Evolutionary conservation across 169 alveolate species (phyloP).

Genomic region (Cryptosporidium bovis): DNA sequence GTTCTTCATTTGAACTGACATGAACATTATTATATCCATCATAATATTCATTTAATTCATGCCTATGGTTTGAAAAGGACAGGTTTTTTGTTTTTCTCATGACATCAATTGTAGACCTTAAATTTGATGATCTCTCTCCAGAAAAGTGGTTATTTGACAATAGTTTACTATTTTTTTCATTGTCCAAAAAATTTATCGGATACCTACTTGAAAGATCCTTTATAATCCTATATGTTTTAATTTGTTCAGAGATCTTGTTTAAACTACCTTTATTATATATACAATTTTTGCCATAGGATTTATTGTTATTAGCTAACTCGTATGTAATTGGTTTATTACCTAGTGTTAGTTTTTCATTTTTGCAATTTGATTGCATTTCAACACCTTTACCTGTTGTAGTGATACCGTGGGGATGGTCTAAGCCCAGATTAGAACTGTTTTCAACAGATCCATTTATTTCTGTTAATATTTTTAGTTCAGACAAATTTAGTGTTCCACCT

Average conservation of each 20-base stretch:
- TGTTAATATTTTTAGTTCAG: slow-evolving; percentile 33
- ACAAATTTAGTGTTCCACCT: slow-evolving; percentile 50
- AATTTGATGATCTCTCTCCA: slow-evolving; percentile 2
- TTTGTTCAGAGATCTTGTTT: background rate
- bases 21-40: background rate
- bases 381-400: background rate
- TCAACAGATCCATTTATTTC: background rate
- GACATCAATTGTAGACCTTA: slow-evolving; percentile 37
- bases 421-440: background rate
- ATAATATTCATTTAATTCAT: background rate
- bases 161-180: background rate
- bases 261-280: background rate
- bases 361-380: background rate
- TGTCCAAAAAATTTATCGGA: background rate
- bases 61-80: background rate
- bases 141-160: background rate
- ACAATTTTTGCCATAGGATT: background rate
- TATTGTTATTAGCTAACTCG: background rate
- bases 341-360: background rate
- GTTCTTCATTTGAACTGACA: background rate
- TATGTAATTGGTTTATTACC: background rate
- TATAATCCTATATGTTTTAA: slow-evolving; percentile 23
- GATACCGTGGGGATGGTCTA: background rate
- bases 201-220: slow-evolving; percentile 11
- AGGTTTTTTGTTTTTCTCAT: slow-evolving; percentile 21